Percentiles rank a stretch among this genome's conserved stretches.
Evolutionary conservation across 331 rosid genomes (phyloP).

Genomic region (Ulmus americana): DNA sequence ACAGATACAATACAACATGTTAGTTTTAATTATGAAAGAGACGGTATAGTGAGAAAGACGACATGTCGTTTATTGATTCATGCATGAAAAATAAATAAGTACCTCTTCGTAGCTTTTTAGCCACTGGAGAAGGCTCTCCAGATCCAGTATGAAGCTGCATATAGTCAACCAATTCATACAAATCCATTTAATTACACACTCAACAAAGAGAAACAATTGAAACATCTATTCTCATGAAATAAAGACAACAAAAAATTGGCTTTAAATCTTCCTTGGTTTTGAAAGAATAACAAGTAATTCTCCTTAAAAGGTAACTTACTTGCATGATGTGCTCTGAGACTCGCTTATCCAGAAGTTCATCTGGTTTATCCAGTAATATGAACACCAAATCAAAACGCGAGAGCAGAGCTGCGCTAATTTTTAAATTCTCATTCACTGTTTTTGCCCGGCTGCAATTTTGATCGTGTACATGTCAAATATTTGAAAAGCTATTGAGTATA

Average conservation of each 20-base stretch:
- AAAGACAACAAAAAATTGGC: not conserved
- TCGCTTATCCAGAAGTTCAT: slow-evolving; percentile 84
- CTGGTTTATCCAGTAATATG: slow-evolving; percentile 91
- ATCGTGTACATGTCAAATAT: slow-evolving; percentile 11
- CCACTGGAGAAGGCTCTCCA: slow-evolving; percentile 51
- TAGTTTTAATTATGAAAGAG: too few species aligned
- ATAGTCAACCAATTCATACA: slow-evolving; percentile 19
- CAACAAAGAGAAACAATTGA: not conserved
- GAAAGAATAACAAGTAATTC: not conserved
- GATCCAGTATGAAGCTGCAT: slow-evolving; percentile 74
- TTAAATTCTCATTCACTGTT: slow-evolving; percentile 93
- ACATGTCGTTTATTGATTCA: too few species aligned
- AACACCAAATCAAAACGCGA: slow-evolving; percentile 90
- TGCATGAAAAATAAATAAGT: not conserved
- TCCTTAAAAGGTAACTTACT: slow-evolving; percentile 45
- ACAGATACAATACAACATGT: too few species aligned
- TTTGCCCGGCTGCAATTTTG: slow-evolving; percentile 77
- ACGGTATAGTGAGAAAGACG: too few species aligned
- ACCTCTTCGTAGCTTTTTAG: slow-evolving; percentile 51
- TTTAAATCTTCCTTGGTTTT: not conserved
- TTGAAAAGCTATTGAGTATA: slow-evolving; percentile 16
- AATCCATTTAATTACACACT: slow-evolving; percentile 6
- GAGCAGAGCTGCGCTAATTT: slow-evolving; percentile 81
- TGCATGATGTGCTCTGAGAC: slow-evolving; percentile 94
- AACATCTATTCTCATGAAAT: not conserved